These are phyloP conservation scores for Acanthamoeba culbertsoni DNA, from an alignment of 208 protist species.

Conservation along the genomic window DNA sequence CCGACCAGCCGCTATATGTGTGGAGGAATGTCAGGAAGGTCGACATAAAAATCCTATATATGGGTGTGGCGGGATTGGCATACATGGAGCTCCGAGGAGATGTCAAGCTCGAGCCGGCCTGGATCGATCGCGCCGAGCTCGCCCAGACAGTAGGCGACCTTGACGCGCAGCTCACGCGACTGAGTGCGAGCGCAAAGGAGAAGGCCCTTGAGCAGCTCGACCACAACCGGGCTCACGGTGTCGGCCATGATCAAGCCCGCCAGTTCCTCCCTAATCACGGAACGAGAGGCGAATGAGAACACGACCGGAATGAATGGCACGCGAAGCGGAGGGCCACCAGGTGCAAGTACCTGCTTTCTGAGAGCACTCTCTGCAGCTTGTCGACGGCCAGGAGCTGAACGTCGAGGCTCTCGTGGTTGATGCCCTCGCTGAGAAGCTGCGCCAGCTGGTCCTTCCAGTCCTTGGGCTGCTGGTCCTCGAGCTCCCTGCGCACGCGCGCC, in stretches of 20 bases:
- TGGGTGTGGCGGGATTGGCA: too few species aligned
- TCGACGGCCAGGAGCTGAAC: conserved; percentile 29
- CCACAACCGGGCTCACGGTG: not conserved
- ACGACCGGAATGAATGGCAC: too few species aligned
- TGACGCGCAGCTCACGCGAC: conserved; percentile 36
- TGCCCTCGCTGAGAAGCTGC: conserved; percentile 30
- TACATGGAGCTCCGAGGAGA: not conserved
- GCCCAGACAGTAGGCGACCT: conserved; percentile 54
- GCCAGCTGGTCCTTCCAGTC: conserved; percentile 21
- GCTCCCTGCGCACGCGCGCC: not conserved
- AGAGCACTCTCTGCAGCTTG: conserved; percentile 14
- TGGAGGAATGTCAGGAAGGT: not conserved
- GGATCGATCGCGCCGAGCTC: conserved; percentile 77
- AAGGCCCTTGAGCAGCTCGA: conserved; percentile 58
- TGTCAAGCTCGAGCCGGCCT: conserved; percentile 53
- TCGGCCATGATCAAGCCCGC: not conserved
- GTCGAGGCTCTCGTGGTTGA: conserved; percentile 25
- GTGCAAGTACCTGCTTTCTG: not conserved
- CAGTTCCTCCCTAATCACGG: not conserved
- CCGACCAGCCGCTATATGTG: not conserved
- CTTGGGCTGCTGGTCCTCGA: not conserved
- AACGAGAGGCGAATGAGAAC: not conserved
- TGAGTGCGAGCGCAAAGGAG: not conserved
- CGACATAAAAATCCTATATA: too few species aligned
- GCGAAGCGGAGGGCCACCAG: too few species aligned